Base-by-base conservation (phyloP, 495 filamentous ascomycete genomes). In the Trichoderma parareesei region DNA sequence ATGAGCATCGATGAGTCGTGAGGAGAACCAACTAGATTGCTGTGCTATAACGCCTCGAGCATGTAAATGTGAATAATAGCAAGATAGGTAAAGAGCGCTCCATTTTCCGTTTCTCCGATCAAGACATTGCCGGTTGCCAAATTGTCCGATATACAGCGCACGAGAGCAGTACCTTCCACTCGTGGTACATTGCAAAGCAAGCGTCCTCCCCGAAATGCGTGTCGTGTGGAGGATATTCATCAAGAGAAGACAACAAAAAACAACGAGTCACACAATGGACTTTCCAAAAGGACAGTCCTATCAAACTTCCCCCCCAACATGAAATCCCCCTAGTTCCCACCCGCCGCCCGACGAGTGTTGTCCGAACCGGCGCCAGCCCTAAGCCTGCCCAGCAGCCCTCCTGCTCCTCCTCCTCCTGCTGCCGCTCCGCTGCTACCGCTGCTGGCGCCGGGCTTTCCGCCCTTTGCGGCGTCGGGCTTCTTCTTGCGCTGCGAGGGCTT, bases 401-500 rank as follows among this genome's bases (percentile, higher is more conserved):
- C 27, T 1, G 27, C 27, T 27, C 27, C 27, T 27, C 27, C 27
- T 27, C 27, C 27, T 27, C 27, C 27, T 27, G 27, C 27, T 27
- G 27, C 27, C 27, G 27, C 27, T 27, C 27, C 27, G 27, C 27
- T 27, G 5, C 48, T n/a, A n/a, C n/a, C n/a, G n/a, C n/a, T n/a
- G 60, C 37, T 13, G 60, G 9, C 60, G 61, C 61, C 42, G n/a
- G 46, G 6, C 20, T 55, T 59, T 37, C 61, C 65, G 18, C 62
- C 68, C 68, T 77, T 75, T 42, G 75, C 73, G 0, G 76, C 72
- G 72, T 81, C 79, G 69, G 77, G 72, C 71, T 80, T 71, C 73
- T 80, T 80, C 68, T 75, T 79, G 27, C 27, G 27, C 64, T 81
- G 79, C 70, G 80, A 78, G 57, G 79, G 79, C 71, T 82, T 82